Conservation (phyloP, 495 filamentous ascomycete genomes). For the Ascodesmis nigricans region DNA sequence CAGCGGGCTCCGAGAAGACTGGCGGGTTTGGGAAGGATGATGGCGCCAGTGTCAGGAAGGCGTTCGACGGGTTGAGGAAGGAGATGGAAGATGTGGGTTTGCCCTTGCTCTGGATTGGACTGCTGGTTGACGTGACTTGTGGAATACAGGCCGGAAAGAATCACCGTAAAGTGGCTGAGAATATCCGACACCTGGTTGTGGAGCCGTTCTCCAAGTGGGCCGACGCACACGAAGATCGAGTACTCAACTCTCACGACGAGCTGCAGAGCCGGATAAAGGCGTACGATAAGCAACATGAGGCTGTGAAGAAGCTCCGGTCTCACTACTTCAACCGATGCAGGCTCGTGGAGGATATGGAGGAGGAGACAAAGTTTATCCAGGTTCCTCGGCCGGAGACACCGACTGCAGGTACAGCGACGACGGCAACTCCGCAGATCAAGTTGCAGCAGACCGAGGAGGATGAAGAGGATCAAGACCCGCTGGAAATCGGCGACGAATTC, state of each 20-base stretch:
- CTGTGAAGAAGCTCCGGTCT: conserved; percentile 76
- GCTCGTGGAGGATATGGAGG: conserved; percentile 83
- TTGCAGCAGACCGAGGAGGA: conserved; percentile 34
- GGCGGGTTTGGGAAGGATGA: conserved; percentile 87
- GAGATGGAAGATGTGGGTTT: conserved; percentile 59
- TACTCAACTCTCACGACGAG: conserved; percentile 84
- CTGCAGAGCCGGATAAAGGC: conserved; percentile 72
- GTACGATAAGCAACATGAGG: conserved; percentile 76
- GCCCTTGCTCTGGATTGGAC: not conserved
- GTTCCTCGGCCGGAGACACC: conserved; percentile 34
- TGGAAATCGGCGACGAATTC: conserved; percentile 74
- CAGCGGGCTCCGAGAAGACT: conserved; percentile 54
- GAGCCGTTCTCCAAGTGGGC: conserved; percentile 87
- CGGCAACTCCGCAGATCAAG: conserved; percentile 34
- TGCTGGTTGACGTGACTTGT: conserved; percentile 2
- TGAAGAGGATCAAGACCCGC: conserved; percentile 45
- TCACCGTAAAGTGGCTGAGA: conserved; percentile 85
- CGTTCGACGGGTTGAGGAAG: conserved; percentile 80
- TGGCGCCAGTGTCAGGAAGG: conserved; percentile 90
- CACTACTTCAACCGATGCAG: conserved; percentile 98
- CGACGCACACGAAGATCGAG: conserved; percentile 72
- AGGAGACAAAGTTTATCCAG: conserved; percentile 97
- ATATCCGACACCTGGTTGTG: conserved; percentile 87
- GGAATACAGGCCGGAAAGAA: conserved; percentile 41
- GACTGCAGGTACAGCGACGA: conserved; percentile 6